These are phyloP conservation scores for Boletus rex-veris DNA, from an alignment of 768 basidiomycete species.

Conservation along the genomic window DNA sequence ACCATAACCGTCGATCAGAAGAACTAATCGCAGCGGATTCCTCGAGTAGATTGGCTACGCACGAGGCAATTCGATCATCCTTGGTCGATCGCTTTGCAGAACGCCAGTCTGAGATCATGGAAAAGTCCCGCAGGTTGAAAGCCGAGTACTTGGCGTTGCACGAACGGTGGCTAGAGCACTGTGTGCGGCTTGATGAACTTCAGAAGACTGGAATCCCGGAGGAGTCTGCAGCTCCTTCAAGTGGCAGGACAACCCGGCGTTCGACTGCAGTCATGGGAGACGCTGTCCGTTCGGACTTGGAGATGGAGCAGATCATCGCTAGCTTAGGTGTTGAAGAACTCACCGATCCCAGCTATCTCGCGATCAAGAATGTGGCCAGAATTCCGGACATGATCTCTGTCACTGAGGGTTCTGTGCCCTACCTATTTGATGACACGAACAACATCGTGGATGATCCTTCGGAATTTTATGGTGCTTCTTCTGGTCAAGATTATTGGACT, in stretches of 20 bases:
- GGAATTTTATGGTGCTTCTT: conserved; percentile 70
- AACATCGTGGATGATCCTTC: conserved; percentile 71
- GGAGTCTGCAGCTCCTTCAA: conserved; percentile 38
- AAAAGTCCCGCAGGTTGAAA: conserved; percentile 55
- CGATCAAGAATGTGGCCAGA: conserved; percentile 75
- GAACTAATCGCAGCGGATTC: conserved; percentile 42
- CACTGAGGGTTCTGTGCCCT: conserved; percentile 54
- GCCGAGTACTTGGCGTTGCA: conserved; percentile 68
- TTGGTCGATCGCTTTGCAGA: conserved; percentile 53
- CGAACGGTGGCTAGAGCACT: conserved; percentile 70
- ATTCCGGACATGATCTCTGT: conserved; percentile 91
- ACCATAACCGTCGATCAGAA: conserved; percentile 45
- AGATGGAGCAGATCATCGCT: conserved; percentile 98
- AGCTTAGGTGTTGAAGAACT: conserved; percentile 88
- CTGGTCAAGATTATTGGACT: conserved; percentile 84
- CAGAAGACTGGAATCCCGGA: conserved; percentile 32
- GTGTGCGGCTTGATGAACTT: conserved; percentile 58
- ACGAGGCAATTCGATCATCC: conserved; percentile 42
- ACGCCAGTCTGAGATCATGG: conserved; percentile 46
- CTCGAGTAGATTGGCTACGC: conserved; percentile 35
- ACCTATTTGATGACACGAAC: conserved; percentile 81
- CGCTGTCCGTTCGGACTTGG: conserved; percentile 89
- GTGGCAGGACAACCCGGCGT: conserved; percentile 67
- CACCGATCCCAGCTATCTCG: conserved; percentile 89
- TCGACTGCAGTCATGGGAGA: conserved; percentile 73